Conservation (phyloP, 495 filamentous ascomycete genomes). For the Hamigera avellanea region DNA sequence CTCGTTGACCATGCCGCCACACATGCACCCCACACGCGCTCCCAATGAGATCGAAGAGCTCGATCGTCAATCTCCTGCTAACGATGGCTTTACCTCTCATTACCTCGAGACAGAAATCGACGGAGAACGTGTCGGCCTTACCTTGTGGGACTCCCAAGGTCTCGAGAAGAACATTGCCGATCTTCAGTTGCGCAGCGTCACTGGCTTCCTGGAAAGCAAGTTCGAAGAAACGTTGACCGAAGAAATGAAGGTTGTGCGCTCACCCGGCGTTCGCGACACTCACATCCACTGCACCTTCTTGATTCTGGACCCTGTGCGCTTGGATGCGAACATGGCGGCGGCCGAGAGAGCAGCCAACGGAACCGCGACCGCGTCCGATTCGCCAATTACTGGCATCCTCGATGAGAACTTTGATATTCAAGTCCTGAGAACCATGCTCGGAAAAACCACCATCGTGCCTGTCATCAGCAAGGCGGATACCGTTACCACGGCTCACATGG, state of each 20-base stretch:
- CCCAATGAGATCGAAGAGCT: conserved; percentile 38
- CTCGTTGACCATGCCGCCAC: conserved; percentile 65
- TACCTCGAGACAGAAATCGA: conserved; percentile 95
- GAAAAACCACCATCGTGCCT: conserved; percentile 92
- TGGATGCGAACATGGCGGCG: conserved; percentile 72
- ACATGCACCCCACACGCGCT: conserved; percentile 52
- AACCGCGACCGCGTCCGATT: conserved; percentile 36
- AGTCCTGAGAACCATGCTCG: conserved; percentile 75
- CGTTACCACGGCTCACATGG: conserved; percentile 87
- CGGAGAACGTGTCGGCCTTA: conserved; percentile 81
- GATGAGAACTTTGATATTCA: conserved; percentile 88
- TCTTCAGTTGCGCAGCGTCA: conserved; percentile 83
- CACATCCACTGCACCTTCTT: conserved; percentile 96
- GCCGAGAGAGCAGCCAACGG: conserved; percentile 47
- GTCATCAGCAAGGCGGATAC: conserved; percentile 97
- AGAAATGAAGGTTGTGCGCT: conserved; percentile 93
- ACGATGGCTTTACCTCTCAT: conserved; percentile 64
- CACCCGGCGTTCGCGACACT: conserved; percentile 86
- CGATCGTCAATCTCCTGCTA: conserved; percentile 27
- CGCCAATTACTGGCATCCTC: conserved; percentile 46
- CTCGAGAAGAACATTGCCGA: conserved; percentile 90
- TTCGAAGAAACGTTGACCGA: conserved; percentile 97
- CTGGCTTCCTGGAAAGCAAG: conserved; percentile 88
- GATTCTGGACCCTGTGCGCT: conserved; percentile 76
- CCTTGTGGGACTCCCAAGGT: conserved; percentile 91